Base-by-base conservation (phyloP, 1,284 basidiomycete genomes). In the Laetiporus sulphureus region DNA sequence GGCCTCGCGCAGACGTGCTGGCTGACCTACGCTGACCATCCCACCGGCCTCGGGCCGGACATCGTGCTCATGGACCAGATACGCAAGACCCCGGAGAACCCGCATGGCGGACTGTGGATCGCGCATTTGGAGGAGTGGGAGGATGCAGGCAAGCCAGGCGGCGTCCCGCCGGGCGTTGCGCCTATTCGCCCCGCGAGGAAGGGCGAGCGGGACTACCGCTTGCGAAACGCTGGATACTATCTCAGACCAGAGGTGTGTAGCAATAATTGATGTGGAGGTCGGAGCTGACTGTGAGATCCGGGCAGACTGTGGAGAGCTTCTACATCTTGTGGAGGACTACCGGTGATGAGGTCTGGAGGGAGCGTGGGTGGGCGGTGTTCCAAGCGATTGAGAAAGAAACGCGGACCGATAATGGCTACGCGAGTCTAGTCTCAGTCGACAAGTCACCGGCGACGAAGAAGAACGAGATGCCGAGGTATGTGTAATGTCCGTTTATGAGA, bases 341-440 rank as follows among this genome's bases (percentile, higher is more conserved):
- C 2, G 75, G 79, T 0, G 76, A 89, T 44, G 57, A 61, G 13
- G 71, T 69, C 36, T 89, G 86, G 86, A 66, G 86, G 32, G 76
- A 90, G 46, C 73, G 80, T 42, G 88, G 87, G 1, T 91, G 85
- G 85, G 64, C 59, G 36, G 75, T 91, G 23, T 91, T 88, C 57
- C 63, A 78, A 52, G 74, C 83, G 1, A 77, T 91, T 38, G 73
- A 86, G 58, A 69, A 66, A 47, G 63, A 75, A 48, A 58, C 79
- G 31, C 68, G 69, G 59, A 75, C 72, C n/a, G 52, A 61, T 16
- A 66, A 62, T 37, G 79, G 83, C 38, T 81, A 86, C 55, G 69
- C 83, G 19, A 75, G 70, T 44, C 56, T 89, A 40, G 40, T 59
- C 46, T 61, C 67, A 43, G 72, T 84, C 12, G 68, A 79, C 37